phyloP scores from a whole-genome alignment of 108 stramenopile species.

The Nitzschia sp. region DNA sequence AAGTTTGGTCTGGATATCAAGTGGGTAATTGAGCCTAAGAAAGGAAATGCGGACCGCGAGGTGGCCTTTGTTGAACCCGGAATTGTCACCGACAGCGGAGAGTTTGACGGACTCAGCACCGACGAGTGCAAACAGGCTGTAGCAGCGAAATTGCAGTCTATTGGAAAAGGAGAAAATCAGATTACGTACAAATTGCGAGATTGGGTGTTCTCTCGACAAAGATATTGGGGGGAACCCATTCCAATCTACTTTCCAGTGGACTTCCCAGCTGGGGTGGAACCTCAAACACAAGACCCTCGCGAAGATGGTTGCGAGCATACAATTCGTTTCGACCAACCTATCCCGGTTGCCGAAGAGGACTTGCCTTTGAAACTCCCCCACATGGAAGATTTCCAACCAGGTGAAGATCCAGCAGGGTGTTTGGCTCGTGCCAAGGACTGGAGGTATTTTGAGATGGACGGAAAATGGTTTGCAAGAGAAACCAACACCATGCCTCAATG shows the following conservation, averaged over 20 bases:
- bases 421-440: constrained; percentile 93
- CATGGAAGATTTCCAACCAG: constrained; percentile 93
- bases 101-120: constrained; percentile 78
- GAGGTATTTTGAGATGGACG: constrained; percentile 93
- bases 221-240: constrained; percentile 99
- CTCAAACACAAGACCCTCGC: constrained; percentile 60
- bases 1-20: constrained; percentile 84
- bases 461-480: constrained; percentile 94
- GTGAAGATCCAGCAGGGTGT: constrained; percentile 95
- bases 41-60: constrained; percentile 47
- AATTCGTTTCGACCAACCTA: constrained; percentile 87
- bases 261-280: constrained; percentile 86
- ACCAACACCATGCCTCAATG: constrained; percentile 99
- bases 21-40: constrained; percentile 75
- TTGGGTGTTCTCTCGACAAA: constrained; percentile 98
- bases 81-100: constrained; percentile 68
- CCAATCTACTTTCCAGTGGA: constrained; percentile 98
- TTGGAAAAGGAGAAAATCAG: constrained; percentile 71
- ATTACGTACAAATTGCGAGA: constrained; percentile 96
- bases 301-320: constrained; percentile 75
- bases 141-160: constrained; percentile 58
- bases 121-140: constrained; percentile 76
- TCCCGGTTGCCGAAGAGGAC: constrained; percentile 91
- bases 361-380: constrained; percentile 89
- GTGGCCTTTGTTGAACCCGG: constrained; percentile 80